These are phyloP conservation scores for Penicillium daleae DNA, from an alignment of 495 filamentous ascomycete genomes.

Conservation along the genomic window DNA sequence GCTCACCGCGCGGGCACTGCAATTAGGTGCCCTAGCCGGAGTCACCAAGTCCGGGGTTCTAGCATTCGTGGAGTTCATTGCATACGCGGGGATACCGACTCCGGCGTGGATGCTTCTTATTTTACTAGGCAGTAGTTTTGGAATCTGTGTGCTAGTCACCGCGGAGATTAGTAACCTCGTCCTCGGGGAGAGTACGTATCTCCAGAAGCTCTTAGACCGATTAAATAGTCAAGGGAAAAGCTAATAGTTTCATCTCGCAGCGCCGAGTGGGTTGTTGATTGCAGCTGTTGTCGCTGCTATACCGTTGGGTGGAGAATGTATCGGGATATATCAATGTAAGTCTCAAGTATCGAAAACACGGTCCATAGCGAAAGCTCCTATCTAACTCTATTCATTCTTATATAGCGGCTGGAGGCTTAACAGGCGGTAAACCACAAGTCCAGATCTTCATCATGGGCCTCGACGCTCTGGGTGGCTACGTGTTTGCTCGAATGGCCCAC, in stretches of 20 bases:
- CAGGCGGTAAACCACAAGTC: conserved; percentile 10
- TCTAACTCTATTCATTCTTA: not conserved
- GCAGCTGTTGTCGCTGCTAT: conserved; percentile 27
- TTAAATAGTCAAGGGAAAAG: not conserved
- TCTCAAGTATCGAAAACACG: not conserved
- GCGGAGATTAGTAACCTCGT: conserved; percentile 24
- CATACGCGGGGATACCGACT: conserved; percentile 19
- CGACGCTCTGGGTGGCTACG: conserved; percentile 23
- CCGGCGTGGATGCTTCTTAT: conserved; percentile 20
- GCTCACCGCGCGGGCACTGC: conserved; percentile 17
- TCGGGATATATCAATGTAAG: conserved; percentile 23
- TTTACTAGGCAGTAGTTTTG: conserved; percentile 23
- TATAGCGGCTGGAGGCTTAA: conserved; percentile 17
- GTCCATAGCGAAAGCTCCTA: not conserved
- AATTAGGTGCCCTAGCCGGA: conserved; percentile 20
- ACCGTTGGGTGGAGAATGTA: conserved; percentile 20
- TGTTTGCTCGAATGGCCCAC: conserved; percentile 27
- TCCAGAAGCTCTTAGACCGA: not conserved
- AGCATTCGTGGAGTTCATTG: conserved; percentile 18
- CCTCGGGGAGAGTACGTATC: conserved; percentile 22
- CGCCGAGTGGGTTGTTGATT: conserved; percentile 20
- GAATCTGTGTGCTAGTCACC: conserved; percentile 21
- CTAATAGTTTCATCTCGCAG: not conserved
- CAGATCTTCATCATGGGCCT: conserved; percentile 19
- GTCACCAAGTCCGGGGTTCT: conserved; percentile 22